Percentiles rank a stretch among this genome's conserved stretches.
These are phyloP conservation scores for Pythium aristosporum DNA, from an alignment of 352 stramenopile species.

Conservation along the genomic window DNA sequence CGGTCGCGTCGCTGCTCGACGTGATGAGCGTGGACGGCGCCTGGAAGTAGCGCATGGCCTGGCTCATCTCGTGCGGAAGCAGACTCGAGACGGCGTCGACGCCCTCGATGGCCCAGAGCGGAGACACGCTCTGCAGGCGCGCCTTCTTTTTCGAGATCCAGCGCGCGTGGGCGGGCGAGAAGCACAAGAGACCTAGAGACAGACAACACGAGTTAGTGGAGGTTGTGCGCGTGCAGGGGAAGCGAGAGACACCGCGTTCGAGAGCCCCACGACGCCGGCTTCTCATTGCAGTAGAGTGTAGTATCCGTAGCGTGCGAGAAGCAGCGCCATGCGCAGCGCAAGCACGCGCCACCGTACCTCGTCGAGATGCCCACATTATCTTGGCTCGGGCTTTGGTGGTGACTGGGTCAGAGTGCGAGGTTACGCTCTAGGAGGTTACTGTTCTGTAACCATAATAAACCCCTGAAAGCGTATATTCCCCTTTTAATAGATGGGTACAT, in stretches of 20 bases:
- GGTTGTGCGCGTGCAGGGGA: not conserved
- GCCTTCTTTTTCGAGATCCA: slow-evolving; percentile 55
- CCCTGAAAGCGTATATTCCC: not conserved
- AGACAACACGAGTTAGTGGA: not conserved
- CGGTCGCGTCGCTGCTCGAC: slow-evolving; percentile 46
- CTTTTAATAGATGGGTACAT: slow-evolving; percentile 1
- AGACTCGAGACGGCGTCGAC: slow-evolving; percentile 51
- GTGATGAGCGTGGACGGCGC: slow-evolving; percentile 62
- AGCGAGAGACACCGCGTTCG: not conserved
- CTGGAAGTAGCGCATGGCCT: slow-evolving; percentile 62
- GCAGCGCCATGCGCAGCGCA: not conserved
- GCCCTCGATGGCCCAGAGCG: slow-evolving; percentile 58
- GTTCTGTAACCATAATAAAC: not conserved
- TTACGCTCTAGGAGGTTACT: not conserved
- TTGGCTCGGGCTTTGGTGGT: not conserved
- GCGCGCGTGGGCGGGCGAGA: slow-evolving; percentile 7
- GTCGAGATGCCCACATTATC: not conserved
- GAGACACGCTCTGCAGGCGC: slow-evolving; percentile 41
- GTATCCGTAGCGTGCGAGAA: not conserved
- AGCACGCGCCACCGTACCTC: not conserved
- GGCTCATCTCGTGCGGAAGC: slow-evolving; percentile 60
- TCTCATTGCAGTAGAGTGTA: not conserved
- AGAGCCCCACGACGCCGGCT: not conserved
- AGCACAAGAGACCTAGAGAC: not conserved
- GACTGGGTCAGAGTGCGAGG: not conserved